Conservation (phyloP, 1,284 basidiomycete species). For the Salmacisia buchloeana region DNA sequence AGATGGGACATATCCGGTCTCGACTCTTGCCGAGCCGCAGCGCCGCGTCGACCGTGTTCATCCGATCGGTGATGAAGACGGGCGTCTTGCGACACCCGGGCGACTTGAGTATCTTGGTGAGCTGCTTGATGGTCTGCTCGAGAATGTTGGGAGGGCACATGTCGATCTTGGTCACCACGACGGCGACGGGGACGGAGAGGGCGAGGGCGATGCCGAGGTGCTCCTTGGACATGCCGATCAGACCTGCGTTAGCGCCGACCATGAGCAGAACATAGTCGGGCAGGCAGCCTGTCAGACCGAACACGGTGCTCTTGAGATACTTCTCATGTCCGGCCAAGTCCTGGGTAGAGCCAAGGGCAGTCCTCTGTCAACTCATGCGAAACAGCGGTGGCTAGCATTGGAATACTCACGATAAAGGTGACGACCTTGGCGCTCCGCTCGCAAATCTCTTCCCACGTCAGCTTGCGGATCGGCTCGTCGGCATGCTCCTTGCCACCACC, state of each 20-base stretch:
- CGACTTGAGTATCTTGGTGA: conserved; percentile 84
- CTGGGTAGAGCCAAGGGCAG: neutral
- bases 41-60: conserved; percentile 36
- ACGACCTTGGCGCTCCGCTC: conserved; percentile 83
- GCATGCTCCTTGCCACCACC: conserved; percentile 12
- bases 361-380: neutral
- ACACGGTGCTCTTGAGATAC: conserved; percentile 77
- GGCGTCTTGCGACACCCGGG: conserved; percentile 67
- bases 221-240: conserved; percentile 93
- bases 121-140: conserved; percentile 82
- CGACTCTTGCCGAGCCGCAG: conserved; percentile 27
- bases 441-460: conserved; percentile 88
- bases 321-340: conserved; percentile 45
- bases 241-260: conserved; percentile 85
- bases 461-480: conserved; percentile 19
- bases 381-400: neutral
- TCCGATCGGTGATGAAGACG: conserved; percentile 33
- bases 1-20: conserved; percentile 75
- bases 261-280: conserved; percentile 94
- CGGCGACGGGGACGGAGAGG: conserved; percentile 83
- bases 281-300: conserved; percentile 85
- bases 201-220: conserved; percentile 92
- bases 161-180: conserved; percentile 96
- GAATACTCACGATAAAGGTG: conserved; percentile 70
- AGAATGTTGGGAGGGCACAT: conserved; percentile 93